phyloP scores from a whole-genome alignment of 306 rosid genomes.

The Pyrus bretschneideri region DNA sequence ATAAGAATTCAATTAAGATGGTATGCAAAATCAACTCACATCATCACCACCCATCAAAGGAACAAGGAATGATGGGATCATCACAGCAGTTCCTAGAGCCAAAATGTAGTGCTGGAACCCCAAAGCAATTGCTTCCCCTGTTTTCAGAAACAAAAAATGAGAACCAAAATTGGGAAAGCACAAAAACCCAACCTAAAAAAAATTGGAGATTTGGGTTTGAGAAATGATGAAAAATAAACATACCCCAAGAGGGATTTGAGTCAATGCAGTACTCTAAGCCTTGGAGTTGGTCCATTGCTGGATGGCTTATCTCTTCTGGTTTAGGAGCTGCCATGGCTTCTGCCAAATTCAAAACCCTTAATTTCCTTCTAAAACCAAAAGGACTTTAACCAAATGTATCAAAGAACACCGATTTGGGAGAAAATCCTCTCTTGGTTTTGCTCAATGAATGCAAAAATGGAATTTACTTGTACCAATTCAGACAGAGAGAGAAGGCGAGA shows the following conservation, averaged over 20 bases:
- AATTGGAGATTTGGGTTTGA: slow-evolving; percentile 16
- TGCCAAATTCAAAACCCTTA: slow-evolving; percentile 17
- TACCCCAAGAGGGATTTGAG: slow-evolving; percentile 99
- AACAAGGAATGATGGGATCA: slow-evolving; percentile 97
- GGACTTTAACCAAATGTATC: background rate
- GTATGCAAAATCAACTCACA: slow-evolving; percentile 41
- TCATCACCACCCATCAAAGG: slow-evolving; percentile 93
- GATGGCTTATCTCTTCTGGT: slow-evolving; percentile 79
- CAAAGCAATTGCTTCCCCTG: slow-evolving; percentile 84
- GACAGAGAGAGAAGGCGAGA: background rate
- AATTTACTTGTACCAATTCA: background rate
- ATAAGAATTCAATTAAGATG: slow-evolving; percentile 1
- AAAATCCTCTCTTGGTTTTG: background rate
- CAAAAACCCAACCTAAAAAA: background rate
- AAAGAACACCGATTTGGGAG: background rate
- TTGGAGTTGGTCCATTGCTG: slow-evolving; percentile 96
- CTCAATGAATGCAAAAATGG: background rate
- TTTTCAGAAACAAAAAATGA: slow-evolving; percentile 16
- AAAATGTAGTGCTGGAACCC: slow-evolving; percentile 97
- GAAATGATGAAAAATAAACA: slow-evolving; percentile 14
- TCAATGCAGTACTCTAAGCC: slow-evolving; percentile 97
- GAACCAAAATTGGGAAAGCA: background rate
- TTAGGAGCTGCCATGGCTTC: slow-evolving; percentile 62
- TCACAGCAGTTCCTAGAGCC: slow-evolving; percentile 96
- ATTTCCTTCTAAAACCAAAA: slow-evolving; percentile 14